These are phyloP conservation scores for Aspergillus brasiliensis DNA, from an alignment of 2,329 filamentous ascomycete genomes.

Conservation along the genomic window DNA sequence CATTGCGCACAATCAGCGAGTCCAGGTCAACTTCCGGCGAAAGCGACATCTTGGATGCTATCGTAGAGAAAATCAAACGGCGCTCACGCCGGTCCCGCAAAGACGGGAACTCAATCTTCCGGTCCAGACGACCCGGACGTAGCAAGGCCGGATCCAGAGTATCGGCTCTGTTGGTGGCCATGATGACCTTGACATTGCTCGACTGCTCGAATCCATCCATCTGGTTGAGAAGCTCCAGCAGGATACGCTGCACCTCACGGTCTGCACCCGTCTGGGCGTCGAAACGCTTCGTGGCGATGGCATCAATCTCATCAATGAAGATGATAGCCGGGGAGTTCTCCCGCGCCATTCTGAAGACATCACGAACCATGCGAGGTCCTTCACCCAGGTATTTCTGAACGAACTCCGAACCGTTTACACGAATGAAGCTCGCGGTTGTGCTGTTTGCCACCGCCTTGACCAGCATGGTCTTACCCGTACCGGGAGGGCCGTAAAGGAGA, in stretches of 20 bases:
- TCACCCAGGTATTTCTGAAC: slow-evolving; percentile 99
- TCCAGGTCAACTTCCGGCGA: slow-evolving; percentile 96
- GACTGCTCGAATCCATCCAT: slow-evolving; percentile 99
- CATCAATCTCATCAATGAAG: slow-evolving; percentile 99
- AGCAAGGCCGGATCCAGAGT: slow-evolving; percentile 93
- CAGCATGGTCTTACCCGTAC: slow-evolving; percentile 95
- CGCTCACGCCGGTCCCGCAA: slow-evolving; percentile 91
- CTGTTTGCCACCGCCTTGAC: slow-evolving; percentile 99
- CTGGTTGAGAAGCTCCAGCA: slow-evolving; percentile 96
- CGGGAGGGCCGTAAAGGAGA: slow-evolving; percentile 90
- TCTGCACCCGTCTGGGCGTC: slow-evolving; percentile 98
- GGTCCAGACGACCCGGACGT: slow-evolving; percentile 89
- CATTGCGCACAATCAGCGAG: slow-evolving; percentile 93
- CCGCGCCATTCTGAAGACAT: slow-evolving; percentile 98
- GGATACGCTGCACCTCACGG: slow-evolving; percentile 96
- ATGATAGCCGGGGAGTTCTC: slow-evolving; percentile 99
- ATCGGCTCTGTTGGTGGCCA: slow-evolving; percentile 98
- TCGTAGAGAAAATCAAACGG: slow-evolving; percentile 95
- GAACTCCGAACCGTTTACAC: slow-evolving; percentile 96
- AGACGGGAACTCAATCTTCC: slow-evolving; percentile 98
- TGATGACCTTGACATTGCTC: slow-evolving; percentile 99
- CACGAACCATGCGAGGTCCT: slow-evolving; percentile 96
- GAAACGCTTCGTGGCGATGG: slow-evolving; percentile 98
- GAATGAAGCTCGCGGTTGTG: slow-evolving; percentile 96
- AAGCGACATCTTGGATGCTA: slow-evolving; percentile 94